Conservation (phyloP, 208 protist genomes). For the Acanthamoeba royreba region DNA sequence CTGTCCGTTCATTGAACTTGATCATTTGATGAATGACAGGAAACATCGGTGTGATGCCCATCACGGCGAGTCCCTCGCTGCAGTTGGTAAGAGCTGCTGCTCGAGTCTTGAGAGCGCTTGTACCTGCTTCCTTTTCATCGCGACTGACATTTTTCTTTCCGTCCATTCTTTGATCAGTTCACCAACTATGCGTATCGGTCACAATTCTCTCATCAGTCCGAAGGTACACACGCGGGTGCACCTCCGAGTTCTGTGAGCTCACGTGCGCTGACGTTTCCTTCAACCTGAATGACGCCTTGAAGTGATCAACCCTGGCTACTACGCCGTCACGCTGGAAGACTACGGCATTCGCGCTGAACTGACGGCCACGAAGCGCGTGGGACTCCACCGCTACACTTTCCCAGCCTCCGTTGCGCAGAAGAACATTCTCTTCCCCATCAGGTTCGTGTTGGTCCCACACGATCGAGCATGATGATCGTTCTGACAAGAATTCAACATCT, state of each 20-base stretch:
- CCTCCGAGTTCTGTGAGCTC: too few species aligned
- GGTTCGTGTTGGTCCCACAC: neutral
- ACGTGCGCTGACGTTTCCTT: too few species aligned
- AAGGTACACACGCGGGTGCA: neutral
- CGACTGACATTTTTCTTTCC: too few species aligned
- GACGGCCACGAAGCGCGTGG: neutral
- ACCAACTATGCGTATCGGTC: neutral
- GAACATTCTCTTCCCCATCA: neutral
- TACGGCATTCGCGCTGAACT: neutral
- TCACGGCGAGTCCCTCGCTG: neutral
- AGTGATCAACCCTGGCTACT: neutral
- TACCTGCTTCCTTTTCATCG: too few species aligned
- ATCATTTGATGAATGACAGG: too few species aligned
- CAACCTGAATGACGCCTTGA: neutral
- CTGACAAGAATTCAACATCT: neutral
- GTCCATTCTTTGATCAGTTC: too few species aligned
- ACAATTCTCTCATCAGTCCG: neutral
- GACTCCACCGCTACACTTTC: neutral
- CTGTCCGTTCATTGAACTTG: too few species aligned
- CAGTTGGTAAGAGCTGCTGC: neutral
- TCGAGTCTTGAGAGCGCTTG: too few species aligned
- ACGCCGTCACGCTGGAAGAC: neutral
- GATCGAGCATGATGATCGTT: neutral
- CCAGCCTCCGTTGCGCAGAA: neutral
- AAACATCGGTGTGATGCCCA: neutral